Evolutionary conservation across 129 eudicot genomes (phyloP), one percentile per base, ranked within the genome.

Genomic region (Pulicaria dysenterica): DNA sequence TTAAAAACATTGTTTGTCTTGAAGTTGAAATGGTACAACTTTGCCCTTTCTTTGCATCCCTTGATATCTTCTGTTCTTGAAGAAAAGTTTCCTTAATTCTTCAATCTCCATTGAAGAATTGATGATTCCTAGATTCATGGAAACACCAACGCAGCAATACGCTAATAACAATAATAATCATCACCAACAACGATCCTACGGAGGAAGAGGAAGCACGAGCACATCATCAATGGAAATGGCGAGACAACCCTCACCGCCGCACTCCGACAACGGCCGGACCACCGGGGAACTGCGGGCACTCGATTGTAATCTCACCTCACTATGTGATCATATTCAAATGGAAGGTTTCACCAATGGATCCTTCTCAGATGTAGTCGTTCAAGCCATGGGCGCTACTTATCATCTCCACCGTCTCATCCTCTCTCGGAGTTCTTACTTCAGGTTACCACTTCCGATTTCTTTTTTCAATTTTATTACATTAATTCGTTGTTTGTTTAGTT

Each of bases 361-460:
- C 9, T 95, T 95, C 69, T 90, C 99, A 11, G 99, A 90, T 75
- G 89, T 95, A 54, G 83, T 90, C 58, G 84, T 95, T 72, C 78
- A 88, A 9, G 97, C 97, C 16, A 90, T 95, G 97, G 97, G 89
- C 10, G 83, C 89, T 45, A 81, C 88, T 62, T 95, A 88, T 63
- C 91, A 61, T 64, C 99, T 95, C 54, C 99, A 95, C 50, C 99
- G 99, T 58, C 91, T 95, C 42, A 83, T 95, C 51, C 87, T 95
- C 68, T 95, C 99, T 58, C 93, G 99, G 6, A 90, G 96, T 77
- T 90, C 99, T 64, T 95, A 88, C 62, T 92, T 92, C 81, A 86
- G 98, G 98, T 89, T 4, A 19, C 24, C 16, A 10, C 54, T 13
- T 46, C 11, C 12, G 47, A 8, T 54, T n/a, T 12, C 5, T 40